Evolutionary conservation across 192 early-diverging fungal genomes (phyloP), one percentile per base, ranked within the genome.

Genomic region (Coemansia asiatica): DNA sequence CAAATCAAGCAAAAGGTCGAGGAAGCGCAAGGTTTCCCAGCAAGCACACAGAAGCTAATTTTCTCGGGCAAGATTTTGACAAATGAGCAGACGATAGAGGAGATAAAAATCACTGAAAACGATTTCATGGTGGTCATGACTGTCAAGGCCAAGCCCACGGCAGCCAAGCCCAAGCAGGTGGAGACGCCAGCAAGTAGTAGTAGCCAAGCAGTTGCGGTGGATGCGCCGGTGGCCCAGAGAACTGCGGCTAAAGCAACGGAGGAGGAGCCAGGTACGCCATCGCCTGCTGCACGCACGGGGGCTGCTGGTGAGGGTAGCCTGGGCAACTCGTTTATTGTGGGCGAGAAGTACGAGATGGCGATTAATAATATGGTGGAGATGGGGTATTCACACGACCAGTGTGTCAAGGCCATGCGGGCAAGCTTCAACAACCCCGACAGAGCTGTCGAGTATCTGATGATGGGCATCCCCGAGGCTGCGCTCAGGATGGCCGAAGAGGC

Each of bases 351-450:
- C 61, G 90, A 93, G 63, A 83, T 81, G 57, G 91, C 92, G n/a
- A 87, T 96, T 40, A 71, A 84, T 35, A 92, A 91, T 71, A 90
- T 98, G 87, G 84, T 96, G 53, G 95, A 96, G 54, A 96, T 98
- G 95, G 96, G 96, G 19, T 98, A 92, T 76, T 85, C 89, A 58
- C 86, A 92, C 46, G 90, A 92, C 18, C 87, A 97, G 68, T 91
- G 93, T 53, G 85, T 90, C 40, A 72, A 75, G 56, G 96, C 96
- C 10, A 95, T 98, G 90, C 89, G 95, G 50, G 96, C 96, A 7
- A 95, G 93, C 66, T 97, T 91, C 70, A 97, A 96, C 74, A 98
- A 98, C 75, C 94, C 96, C 1, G 95, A 97, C 76, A 86, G 96
- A 61, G 96, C 96, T 23, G 95, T 92, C 10, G 96, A 98, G 76